phyloP scores from a whole-genome alignment of 257 asterid genomes.

The Capsicum chinense region DNA sequence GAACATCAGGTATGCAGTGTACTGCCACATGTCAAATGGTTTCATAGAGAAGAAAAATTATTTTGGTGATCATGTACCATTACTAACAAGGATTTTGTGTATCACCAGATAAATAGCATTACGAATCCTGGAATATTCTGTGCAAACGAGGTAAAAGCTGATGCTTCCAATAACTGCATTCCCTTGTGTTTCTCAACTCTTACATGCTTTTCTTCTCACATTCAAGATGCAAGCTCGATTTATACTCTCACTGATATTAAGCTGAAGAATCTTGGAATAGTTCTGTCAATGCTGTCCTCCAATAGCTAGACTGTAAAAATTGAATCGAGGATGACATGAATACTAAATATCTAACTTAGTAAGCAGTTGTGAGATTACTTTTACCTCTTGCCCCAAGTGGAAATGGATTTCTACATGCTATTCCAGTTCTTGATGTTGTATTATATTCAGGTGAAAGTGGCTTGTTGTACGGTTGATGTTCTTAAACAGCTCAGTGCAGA shows the following conservation, averaged over 20 bases:
- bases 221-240: neutral
- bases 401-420: conserved; percentile 15
- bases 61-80: neutral
- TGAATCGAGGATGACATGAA: neutral
- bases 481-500: conserved; percentile 94
- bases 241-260: conserved; percentile 9
- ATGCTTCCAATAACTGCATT: conserved; percentile 23
- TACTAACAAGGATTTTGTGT: conserved; percentile 28
- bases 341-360: neutral
- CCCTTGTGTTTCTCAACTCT: conserved; percentile 15
- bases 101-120: conserved; percentile 67
- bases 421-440: conserved; percentile 30
- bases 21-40: conserved; percentile 20
- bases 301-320: neutral
- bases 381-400: conserved; percentile 21
- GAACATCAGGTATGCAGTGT: conserved; percentile 67
- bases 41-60: neutral
- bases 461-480: conserved; percentile 85
- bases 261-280: neutral
- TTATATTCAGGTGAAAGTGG: conserved; percentile 70
- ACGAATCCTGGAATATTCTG: conserved; percentile 85
- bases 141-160: conserved; percentile 71
- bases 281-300: neutral
- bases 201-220: conserved; percentile 7
- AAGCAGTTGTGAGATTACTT: neutral